A percentile compares a stretch with the other conserved stretches of the same genome.
These are phyloP conservation scores for Fraxinus pennsylvanica DNA, from an alignment of 257 asterid species.

Conservation along the genomic window DNA sequence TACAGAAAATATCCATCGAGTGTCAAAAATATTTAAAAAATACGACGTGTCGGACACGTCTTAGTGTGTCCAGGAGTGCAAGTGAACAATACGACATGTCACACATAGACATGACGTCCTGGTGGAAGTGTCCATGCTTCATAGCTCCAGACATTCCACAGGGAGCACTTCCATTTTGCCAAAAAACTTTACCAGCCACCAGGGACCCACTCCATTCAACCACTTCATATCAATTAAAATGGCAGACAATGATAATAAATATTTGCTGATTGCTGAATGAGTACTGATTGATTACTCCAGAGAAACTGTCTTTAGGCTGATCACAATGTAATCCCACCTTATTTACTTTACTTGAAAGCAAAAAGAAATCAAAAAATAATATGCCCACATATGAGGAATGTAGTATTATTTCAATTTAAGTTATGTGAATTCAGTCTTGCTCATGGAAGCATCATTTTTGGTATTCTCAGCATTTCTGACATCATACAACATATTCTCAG, in stretches of 20 bases:
- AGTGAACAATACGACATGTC: neutral
- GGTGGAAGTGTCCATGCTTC: neutral
- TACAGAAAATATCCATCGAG: neutral
- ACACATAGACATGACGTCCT: neutral
- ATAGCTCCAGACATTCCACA: neutral
- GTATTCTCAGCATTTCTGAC: neutral
- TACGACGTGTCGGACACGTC: neutral
- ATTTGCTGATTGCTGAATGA: neutral
- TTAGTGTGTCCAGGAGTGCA: neutral
- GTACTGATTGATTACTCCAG: neutral
- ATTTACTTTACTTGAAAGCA: neutral
- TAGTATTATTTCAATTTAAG: no score
- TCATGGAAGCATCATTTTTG: neutral
- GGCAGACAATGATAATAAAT: neutral
- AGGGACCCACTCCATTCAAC: conserved; percentile 18
- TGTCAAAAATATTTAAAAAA: neutral
- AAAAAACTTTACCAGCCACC: neutral
- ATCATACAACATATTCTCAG: no score
- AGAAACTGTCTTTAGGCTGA: neutral
- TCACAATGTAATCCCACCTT: neutral
- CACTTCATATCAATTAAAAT: conserved; percentile 1
- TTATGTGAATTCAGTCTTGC: no score
- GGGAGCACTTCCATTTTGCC: neutral
- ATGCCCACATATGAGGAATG: neutral
- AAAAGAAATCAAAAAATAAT: neutral